Base-by-base conservation (phyloP, 441 rosid species). In the Bocquillonia castaneifolia region DNA sequence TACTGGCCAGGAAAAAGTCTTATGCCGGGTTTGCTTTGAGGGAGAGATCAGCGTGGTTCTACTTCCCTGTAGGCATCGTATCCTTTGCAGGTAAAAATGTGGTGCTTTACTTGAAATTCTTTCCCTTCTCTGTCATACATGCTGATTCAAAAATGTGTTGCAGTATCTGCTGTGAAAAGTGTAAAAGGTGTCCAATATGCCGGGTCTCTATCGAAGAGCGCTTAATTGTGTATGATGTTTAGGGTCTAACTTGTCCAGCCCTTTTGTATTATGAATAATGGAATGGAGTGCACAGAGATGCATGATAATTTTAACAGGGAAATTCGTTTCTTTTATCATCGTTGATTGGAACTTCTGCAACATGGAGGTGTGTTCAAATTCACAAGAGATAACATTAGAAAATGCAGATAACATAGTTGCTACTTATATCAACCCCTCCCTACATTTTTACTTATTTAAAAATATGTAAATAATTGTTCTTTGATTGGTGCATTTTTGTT, bases 11-110 rank as follows among this genome's bases (percentile, higher is more conserved):
- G 99, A 94, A 79, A 94, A 92, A 76, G 92, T 94, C 23, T 60
- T 94, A 58, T 94, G 99, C 72, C 84, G 96, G 79, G 85, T 94
- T 64, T 94, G 99, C 79, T 94, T 91, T 31, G 97, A 89, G 83
- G 78, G 89, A 70, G 97, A 92, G 66, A 94, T 94, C 57, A 85
- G 90, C 31, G 79, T 94, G 14, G 99, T 94, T 63, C 78, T 92
- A 59, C 98, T 94, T 75, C 99, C 99, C 1, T 94, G 99, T 67
- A 83, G 96, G 74, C 99, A 94, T 77, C 97, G 84, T 47, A 84
- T 87, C 36, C 93, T 92, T 72, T 94, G 99, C 91, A 84, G 97
- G 99, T 91, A 88, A 42, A 4, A 62, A 37, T 48, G 13, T 34
- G 45, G 34, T 50, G 32, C 37, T 48, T 42, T 36, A 5, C 32